These are phyloP conservation scores for Scytalidium lignicola DNA, from an alignment of 2,329 filamentous ascomycete species.

Conservation along the genomic window DNA sequence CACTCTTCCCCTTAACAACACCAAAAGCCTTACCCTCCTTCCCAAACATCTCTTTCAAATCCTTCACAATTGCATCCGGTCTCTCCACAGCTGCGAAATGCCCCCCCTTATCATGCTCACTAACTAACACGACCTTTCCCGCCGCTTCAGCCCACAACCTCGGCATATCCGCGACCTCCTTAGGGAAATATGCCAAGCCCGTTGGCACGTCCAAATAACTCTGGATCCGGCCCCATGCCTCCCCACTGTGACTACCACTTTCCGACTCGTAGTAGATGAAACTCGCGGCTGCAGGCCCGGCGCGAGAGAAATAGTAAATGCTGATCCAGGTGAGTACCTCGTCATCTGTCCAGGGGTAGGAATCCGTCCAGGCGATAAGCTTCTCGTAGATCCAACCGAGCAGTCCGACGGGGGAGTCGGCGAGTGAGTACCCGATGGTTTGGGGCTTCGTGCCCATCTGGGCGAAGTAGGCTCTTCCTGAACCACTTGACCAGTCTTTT, in stretches of 20 bases:
- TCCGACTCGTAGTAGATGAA: constrained; percentile 66
- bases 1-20: constrained; percentile 10
- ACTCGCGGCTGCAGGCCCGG: constrained; percentile 60
- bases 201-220: constrained; percentile 35
- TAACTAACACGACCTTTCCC: constrained; percentile 53
- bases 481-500: constrained; percentile 2
- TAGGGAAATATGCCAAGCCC: constrained; percentile 51
- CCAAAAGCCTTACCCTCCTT: constrained; percentile 35
- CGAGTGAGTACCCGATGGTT: constrained; percentile 63
- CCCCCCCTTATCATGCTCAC: constrained; percentile 21
- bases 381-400: constrained; percentile 80
- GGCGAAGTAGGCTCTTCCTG: constrained; percentile 6
- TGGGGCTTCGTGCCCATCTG: constrained; percentile 54
- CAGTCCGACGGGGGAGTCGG: constrained; percentile 63
- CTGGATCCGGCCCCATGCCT: neutral
- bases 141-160: constrained; percentile 51
- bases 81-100: constrained; percentile 57
- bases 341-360: constrained; percentile 67
- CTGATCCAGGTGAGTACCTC: constrained; percentile 70
- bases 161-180: constrained; percentile 48
- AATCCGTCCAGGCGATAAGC: constrained; percentile 68
- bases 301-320: constrained; percentile 65
- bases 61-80: constrained; percentile 45
- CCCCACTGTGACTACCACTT: constrained; percentile 29
- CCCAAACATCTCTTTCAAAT: constrained; percentile 51